These are phyloP conservation scores for Lepiota brunneoincarnata DNA, from an alignment of 768 basidiomycete species.

Conservation along the genomic window DNA sequence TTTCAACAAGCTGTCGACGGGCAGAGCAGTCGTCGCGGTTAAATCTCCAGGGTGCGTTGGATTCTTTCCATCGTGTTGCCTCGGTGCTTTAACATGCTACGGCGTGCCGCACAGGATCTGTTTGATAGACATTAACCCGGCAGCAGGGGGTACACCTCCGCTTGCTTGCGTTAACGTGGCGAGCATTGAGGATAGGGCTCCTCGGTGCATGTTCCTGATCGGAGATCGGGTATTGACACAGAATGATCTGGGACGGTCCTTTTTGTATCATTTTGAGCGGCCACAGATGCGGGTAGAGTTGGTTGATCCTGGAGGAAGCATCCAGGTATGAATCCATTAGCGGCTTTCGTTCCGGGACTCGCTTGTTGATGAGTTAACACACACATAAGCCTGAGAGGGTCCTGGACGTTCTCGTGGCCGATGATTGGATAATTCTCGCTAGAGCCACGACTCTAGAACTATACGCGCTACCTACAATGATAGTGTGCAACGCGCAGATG, in stretches of 20 bases:
- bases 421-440: slow-evolving; percentile 44
- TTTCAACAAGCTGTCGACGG: slow-evolving; percentile 39
- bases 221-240: slow-evolving; percentile 8
- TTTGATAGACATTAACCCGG: slow-evolving; percentile 8
- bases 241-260: slow-evolving; percentile 5
- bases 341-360: background rate
- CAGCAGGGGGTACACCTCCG: background rate
- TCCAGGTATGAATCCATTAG: slow-evolving; percentile 23
- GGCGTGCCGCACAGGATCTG: slow-evolving; percentile 6
- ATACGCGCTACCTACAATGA: slow-evolving; percentile 32
- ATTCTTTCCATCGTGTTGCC: background rate
- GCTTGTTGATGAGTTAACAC: background rate
- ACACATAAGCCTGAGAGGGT: slow-evolving; percentile 31
- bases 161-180: slow-evolving; percentile 12
- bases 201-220: slow-evolving; percentile 1
- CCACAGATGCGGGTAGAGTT: slow-evolving; percentile 9
- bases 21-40: slow-evolving; percentile 37
- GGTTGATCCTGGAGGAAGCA: slow-evolving; percentile 6
- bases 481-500: slow-evolving; percentile 19
- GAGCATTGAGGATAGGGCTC: slow-evolving; percentile 6
- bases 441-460: slow-evolving; percentile 40
- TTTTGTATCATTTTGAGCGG: slow-evolving; percentile 7
- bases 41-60: slow-evolving; percentile 36
- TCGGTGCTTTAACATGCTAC: slow-evolving; percentile 5
- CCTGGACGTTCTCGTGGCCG: slow-evolving; percentile 39